Evolutionary conservation across 257 asterid genomes (phyloP), one percentile per base, ranked within the genome.

Genomic region (Avicennia marina): DNA sequence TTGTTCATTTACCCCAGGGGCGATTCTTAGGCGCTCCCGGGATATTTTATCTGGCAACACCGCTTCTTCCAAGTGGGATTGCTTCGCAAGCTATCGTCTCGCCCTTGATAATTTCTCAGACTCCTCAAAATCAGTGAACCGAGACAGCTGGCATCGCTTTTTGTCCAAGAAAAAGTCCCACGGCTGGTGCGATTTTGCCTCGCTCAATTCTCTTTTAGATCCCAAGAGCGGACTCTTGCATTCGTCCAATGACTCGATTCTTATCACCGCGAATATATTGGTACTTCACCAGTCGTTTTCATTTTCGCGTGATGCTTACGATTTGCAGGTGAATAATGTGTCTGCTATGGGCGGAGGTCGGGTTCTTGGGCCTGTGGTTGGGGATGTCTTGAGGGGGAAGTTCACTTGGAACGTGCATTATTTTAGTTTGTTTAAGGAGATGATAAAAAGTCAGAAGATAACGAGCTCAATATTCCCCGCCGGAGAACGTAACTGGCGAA

Each of bases 121-220:
- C 69, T 22, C 77, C 9, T 68, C 95, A 0, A 93, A 93, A 76
- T 83, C 96, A 7, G 79, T 89, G 66, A 95, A 84, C 77, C 75
- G 97, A 11, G 99, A 93, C 56, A 86, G 95, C 56, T 93, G 99
- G 99, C 99, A 93, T 66, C 85, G 98, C 2, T 93, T 93, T 41
- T 89, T 95, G 0, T 75, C 94, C 42, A 93, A 86, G 77, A 93
- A 93, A 77, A 93, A 89, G 72, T 93, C 98, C 20, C 98, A 93
- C 47, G 98, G 98, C 17, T 93, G 98, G 98, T 93, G 98, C 65
- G 98, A 93, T 82, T 93, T 93, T 34, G 94, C 95, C 5, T 82
- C 95, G 20, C 86, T 83, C 26, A 73, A 59, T 58, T 77, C 97
- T 13, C 86, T 93, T 12, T 69, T 72, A 25, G 98, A 93, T 75